Percentiles rank a stretch among this genome's conserved stretches.
Evolutionary conservation across 202 grass and related monocot genomes (phyloP).

Genomic region (Carex arenaria): DNA sequence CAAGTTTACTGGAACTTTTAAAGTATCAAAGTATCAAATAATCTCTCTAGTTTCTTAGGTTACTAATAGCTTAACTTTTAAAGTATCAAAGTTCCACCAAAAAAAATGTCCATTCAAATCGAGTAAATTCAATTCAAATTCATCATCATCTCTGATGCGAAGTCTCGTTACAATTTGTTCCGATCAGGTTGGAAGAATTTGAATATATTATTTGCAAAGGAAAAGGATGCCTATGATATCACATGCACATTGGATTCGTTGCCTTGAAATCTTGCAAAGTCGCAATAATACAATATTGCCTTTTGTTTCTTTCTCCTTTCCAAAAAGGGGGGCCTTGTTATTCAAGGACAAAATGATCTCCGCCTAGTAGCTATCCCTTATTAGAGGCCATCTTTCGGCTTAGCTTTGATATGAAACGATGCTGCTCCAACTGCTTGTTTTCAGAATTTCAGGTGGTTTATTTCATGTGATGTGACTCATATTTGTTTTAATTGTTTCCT

Average conservation of each 20-base stretch:
- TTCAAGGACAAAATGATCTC: not conserved
- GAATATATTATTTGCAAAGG: no score
- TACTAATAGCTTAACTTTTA: no score
- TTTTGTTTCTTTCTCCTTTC: slow-evolving; percentile 1
- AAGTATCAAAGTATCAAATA: no score
- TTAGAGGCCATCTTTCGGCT: not conserved
- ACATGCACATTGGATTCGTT: slow-evolving; percentile 8
- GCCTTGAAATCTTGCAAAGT: not conserved
- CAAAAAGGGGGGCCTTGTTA: not conserved
- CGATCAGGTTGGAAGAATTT: not conserved
- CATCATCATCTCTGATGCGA: not conserved
- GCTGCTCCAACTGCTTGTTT: not conserved
- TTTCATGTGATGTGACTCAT: not conserved
- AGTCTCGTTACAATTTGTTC: not conserved
- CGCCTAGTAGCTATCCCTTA: not conserved
- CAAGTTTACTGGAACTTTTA: no score
- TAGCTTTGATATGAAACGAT: not conserved
- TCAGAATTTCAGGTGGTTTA: not conserved
- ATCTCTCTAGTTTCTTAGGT: no score
- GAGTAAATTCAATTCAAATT: not conserved
- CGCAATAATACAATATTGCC: not conserved
- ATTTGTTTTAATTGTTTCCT: not conserved
- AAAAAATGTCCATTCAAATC: not conserved
- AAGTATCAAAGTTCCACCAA: not conserved
- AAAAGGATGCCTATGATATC: not conserved